Evolutionary conservation across 768 basidiomycete genomes (phyloP), one percentile per base, ranked within the genome.

Genomic region (Royoungia palumana): DNA sequence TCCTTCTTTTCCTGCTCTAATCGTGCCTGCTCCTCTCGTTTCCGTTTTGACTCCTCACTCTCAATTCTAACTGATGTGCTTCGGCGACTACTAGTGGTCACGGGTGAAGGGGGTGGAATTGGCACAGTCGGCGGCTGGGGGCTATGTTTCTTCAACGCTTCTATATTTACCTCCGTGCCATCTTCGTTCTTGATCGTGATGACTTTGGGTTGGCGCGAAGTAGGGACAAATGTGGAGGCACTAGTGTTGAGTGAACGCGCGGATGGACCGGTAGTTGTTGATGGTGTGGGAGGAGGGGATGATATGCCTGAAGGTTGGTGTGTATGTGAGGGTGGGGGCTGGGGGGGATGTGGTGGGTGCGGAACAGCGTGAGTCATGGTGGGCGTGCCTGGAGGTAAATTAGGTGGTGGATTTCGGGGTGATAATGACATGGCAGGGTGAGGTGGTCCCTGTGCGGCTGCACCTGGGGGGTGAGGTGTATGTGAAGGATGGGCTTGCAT

Each of bases 251-350:
- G 73, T 12, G 78, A 45, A 54, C 66, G 75, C 24, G 51, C 54
- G 17, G 70, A 57, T 19, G 75, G 72, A 42, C 65, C 67, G 20
- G 71, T 68, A 8, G 75, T 62, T 2, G 82, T 71, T 2, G 81
- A 77, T 2, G 84, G 87, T 6, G 88, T 87, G 3, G 85, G 77
- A 20, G 87, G 82, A 5, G 85, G 84, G 0, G 84, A 78, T 11
- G 85, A 69, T 17, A 72, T 65, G 36, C 70, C 73, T 8, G 84
- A 72, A 21, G 71, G 68, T 27, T 73, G 68, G 39, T 72, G 73
- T 42, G 72, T 62, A 36, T 68, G 70, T 16, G 63, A 57, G 56
- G 74, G 67, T 34, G 77, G 70, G 0, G 77, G 78, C 25, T 81
- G 76, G 14, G 76, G 71, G 12, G 73, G 70, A 57, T 79, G 78